A percentile compares a stretch with the other conserved stretches of the same genome.
Conservation (phyloP, 805 yeast species). For the Nakazawaea ernobii region DNA sequence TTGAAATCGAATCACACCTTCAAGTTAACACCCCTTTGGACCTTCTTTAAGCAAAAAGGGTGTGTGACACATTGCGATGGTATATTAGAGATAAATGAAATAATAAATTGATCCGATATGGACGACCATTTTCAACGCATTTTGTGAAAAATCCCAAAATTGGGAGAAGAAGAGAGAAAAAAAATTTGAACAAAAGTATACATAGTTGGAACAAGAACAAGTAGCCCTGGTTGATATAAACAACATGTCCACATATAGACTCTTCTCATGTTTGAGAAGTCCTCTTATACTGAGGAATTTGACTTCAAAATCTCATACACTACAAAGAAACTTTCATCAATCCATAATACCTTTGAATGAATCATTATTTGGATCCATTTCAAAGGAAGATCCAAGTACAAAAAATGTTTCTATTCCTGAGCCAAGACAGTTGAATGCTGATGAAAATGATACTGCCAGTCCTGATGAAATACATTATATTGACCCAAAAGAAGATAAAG, state of each 20-base stretch:
- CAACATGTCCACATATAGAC: constrained; percentile 1
- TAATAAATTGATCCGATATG: no score
- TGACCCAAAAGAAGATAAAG: constrained; percentile 24
- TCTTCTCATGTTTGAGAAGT: neutral
- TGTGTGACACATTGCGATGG: no score
- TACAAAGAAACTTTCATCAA: neutral
- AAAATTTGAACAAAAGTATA: neutral
- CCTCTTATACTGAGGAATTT: neutral
- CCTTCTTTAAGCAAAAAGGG: no score
- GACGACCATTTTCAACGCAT: no score
- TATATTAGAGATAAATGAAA: no score
- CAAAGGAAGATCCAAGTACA: neutral
- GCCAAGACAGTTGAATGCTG: no score
- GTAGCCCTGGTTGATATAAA: neutral
- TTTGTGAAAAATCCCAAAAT: no score
- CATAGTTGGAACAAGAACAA: neutral
- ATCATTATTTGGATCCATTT: neutral
- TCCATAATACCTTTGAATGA: neutral
- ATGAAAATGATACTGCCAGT: constrained; percentile 2
- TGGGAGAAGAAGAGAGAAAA: no score
- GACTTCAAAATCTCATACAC: constrained; percentile 6
- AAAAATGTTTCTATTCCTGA: no score
- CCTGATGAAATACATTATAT: constrained; percentile 15
- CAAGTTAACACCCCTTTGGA: no score
- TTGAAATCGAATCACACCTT: no score